phyloP scores from a whole-genome alignment of 2,329 filamentous ascomycete genomes.

The Pseudogymnoascus sp. region DNA sequence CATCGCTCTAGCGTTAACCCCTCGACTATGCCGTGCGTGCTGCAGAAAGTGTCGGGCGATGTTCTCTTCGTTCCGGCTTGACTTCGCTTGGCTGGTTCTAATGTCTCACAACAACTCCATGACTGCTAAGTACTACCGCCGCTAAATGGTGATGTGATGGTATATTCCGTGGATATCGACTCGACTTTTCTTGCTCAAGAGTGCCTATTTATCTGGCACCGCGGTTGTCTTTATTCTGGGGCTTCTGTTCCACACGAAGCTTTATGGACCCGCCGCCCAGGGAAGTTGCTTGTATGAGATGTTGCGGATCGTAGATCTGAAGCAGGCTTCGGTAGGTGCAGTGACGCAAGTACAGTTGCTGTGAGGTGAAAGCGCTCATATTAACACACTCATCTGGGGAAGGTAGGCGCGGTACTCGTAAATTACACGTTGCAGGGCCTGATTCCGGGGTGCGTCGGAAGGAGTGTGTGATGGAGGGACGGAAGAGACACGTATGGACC shows the following conservation, averaged over 20 bases:
- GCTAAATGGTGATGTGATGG: not conserved
- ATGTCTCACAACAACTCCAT: not conserved
- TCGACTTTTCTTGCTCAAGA: not conserved
- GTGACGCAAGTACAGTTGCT: constrained; percentile 4
- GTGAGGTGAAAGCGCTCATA: not conserved
- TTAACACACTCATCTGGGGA: not conserved
- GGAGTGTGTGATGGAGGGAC: not conserved
- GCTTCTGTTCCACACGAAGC: not conserved
- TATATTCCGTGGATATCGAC: not conserved
- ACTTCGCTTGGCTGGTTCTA: not conserved
- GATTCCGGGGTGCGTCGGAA: constrained; percentile 1
- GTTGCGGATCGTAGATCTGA: constrained; percentile 6
- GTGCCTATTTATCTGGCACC: not conserved
- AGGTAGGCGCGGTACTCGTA: constrained; percentile 9
- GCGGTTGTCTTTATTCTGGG: not conserved
- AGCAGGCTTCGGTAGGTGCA: not conserved
- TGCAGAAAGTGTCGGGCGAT: constrained; percentile 5
- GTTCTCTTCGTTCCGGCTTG: not conserved
- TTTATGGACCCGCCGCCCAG: not conserved
- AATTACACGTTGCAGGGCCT: not conserved
- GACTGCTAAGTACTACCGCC: not conserved
- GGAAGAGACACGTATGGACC: constrained; percentile 1
- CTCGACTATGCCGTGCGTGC: not conserved
- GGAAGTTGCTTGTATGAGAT: constrained; percentile 6
- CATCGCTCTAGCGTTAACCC: not conserved